Evolutionary conservation across 768 basidiomycete species (phyloP), one percentile per base, ranked within the genome.

Genomic region (Suillus alpinus): DNA sequence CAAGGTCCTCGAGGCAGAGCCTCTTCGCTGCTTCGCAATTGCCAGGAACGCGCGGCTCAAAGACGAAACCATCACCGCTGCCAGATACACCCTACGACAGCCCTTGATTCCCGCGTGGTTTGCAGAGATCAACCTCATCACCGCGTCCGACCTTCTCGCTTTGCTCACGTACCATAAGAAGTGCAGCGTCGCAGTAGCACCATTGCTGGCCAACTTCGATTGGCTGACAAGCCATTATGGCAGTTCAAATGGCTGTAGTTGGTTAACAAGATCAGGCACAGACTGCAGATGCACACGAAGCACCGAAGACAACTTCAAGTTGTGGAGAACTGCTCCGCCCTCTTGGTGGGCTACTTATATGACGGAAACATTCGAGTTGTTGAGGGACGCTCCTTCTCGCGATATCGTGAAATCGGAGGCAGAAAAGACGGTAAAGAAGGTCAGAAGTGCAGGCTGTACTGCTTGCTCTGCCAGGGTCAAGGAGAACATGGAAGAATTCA

Each of bases 11-110:
- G 57, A 64, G 10, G 44, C 36, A 40, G 65, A 66, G 20, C 62
- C 74, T 14, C 26, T 74, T 31, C 64, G 68, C 9, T 61, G 66
- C 10, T 75, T 68, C 43, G 71, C 74, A 12, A 65, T 75, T 6
- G 69, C 70, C 12, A 52, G 66, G 36, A 63, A 63, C 6, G 71
- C 69, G 41, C 39, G 62, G 20, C 59, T 71, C 23, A 55, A 62
- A n/a, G 46, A 62, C 4, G 65, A 70, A 37, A 68, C 68, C 3
- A 58, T 60, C 26, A 57, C 59, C 12, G 72, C 72, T 31, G 69
- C 71, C 8, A 60, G 47, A 32, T 59, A 61, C 20, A 68, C 71
- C 23, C 61, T 75, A 58, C 44, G 61, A 43, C 41, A 63, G 31
- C 65, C 72, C 18, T 46, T 73, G 41, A 58, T 60, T 18, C 59